phyloP scores from a whole-genome alignment of 1,284 basidiomycete species.

The Sporisorium sorghi region DNA sequence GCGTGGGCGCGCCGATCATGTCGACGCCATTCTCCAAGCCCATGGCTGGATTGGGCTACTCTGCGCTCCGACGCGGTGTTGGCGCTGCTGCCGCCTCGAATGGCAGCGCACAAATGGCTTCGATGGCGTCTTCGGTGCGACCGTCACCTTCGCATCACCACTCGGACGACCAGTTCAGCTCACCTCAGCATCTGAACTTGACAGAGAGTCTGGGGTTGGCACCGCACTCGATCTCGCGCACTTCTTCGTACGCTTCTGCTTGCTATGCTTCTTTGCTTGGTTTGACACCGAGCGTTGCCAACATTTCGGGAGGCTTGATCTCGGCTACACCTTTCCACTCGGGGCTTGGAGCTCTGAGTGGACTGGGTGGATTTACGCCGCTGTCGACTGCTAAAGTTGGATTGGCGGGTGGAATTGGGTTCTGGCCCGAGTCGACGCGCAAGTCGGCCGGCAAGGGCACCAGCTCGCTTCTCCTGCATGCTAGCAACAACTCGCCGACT shows the following conservation, averaged over 20 bases:
- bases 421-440: slow-evolving; percentile 37
- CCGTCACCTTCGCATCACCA: slow-evolving; percentile 37
- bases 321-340: slow-evolving; percentile 37
- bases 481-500: slow-evolving; percentile 20
- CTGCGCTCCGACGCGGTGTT: slow-evolving; percentile 27
- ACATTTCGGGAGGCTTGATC: slow-evolving; percentile 36
- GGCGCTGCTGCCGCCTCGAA: slow-evolving; percentile 8
- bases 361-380: slow-evolving; percentile 43
- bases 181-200: slow-evolving; percentile 63
- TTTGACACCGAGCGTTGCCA: slow-evolving; percentile 54
- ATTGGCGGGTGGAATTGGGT: slow-evolving; percentile 7
- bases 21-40: slow-evolving; percentile 51
- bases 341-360: slow-evolving; percentile 31
- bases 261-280: slow-evolving; percentile 54
- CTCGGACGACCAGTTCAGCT: slow-evolving; percentile 59
- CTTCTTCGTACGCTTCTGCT: slow-evolving; percentile 29
- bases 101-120: slow-evolving; percentile 7
- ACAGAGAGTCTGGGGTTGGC: slow-evolving; percentile 63
- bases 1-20: slow-evolving; percentile 27
- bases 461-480: neutral
- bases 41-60: slow-evolving; percentile 25
- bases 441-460: slow-evolving; percentile 16
- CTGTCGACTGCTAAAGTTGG: slow-evolving; percentile 21
- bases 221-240: slow-evolving; percentile 60
- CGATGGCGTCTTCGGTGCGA: slow-evolving; percentile 18